Percentiles rank a stretch among this genome's conserved stretches.
Evolutionary conservation across 371 early-diverging fungal genomes (phyloP).

Genomic region (Caulochytrium protostelioides): DNA sequence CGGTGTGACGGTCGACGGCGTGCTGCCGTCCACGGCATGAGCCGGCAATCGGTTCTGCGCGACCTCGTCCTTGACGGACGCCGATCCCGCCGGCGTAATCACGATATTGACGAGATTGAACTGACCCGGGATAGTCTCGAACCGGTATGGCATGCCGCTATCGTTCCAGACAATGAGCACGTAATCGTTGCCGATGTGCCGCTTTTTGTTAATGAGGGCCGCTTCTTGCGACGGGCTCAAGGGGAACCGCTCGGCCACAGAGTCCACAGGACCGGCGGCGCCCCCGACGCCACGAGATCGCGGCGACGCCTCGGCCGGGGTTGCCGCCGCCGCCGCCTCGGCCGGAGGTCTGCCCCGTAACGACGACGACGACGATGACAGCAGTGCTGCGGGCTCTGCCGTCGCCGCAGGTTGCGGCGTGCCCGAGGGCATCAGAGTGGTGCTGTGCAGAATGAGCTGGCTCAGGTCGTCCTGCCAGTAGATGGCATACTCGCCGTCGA

Average conservation of each 20-base stretch:
- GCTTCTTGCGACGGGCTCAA: constrained; percentile 40
- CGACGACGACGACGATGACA: too few relatives aligned
- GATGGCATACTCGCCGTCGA: constrained; percentile 66
- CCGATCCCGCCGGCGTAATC: constrained; percentile 44
- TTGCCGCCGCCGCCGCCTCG: too few relatives aligned
- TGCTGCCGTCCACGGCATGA: too few relatives aligned
- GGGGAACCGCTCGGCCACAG: too few relatives aligned
- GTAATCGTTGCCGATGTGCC: constrained; percentile 90
- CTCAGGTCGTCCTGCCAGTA: constrained; percentile 67
- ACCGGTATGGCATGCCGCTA: constrained; percentile 51
- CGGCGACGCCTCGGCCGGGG: too few relatives aligned
- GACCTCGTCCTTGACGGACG: too few relatives aligned
- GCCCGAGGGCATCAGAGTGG: constrained; percentile 81
- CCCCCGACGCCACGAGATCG: too few relatives aligned
- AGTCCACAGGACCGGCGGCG: too few relatives aligned
- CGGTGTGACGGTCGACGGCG: too few relatives aligned
- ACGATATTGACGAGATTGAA: constrained; percentile 86
- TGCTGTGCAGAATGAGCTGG: constrained; percentile 71
- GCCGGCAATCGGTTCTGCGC: too few relatives aligned
- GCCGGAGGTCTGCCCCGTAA: too few relatives aligned
- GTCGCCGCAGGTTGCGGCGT: constrained; percentile 44
- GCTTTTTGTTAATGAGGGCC: constrained; percentile 58
- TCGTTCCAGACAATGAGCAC: constrained; percentile 83
- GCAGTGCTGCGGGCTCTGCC: too few relatives aligned
- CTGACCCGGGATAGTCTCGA: constrained; percentile 75